phyloP scores from a whole-genome alignment of 345 rosid species.

The Hirschfeldia incana region DNA sequence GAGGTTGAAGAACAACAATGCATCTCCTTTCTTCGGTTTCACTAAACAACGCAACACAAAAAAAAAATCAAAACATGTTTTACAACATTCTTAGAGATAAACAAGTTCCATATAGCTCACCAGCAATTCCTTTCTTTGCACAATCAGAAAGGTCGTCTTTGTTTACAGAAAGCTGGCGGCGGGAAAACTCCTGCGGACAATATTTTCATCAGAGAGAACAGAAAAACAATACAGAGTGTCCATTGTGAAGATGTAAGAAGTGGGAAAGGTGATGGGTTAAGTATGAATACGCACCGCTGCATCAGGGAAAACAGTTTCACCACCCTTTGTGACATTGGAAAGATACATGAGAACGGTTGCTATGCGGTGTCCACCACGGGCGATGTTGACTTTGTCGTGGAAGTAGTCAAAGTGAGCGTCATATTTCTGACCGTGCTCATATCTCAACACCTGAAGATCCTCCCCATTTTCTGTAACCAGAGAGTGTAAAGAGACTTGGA shows the following conservation, averaged over 20 bases:
- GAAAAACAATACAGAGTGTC: background rate
- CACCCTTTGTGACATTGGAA: constrained; percentile 81
- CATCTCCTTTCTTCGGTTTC: constrained; percentile 86
- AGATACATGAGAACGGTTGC: constrained; percentile 95
- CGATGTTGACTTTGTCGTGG: constrained; percentile 83
- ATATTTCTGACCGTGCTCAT: constrained; percentile 88
- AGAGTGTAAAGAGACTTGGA: constrained; percentile 1
- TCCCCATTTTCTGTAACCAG: constrained; percentile 76
- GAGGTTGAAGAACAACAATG: constrained; percentile 90
- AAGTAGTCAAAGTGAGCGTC: constrained; percentile 92
- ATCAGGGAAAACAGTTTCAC: constrained; percentile 89
- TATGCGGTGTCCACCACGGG: constrained; percentile 89
- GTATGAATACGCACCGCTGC: constrained; percentile 65
- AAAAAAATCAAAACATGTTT: background rate
- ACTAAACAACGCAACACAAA: constrained; percentile 42
- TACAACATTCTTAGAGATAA: background rate
- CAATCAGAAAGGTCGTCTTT: constrained; percentile 80
- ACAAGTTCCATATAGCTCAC: constrained; percentile 44
- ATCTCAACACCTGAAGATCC: constrained; percentile 85
- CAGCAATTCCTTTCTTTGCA: constrained; percentile 90
- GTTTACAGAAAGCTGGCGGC: constrained; percentile 49
- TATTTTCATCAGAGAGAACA: background rate
- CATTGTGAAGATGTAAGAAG: background rate
- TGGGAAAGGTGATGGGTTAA: background rate
- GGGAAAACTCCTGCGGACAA: constrained; percentile 61